Percentiles rank a stretch among this genome's conserved stretches.
Conservation (phyloP, 2,329 filamentous ascomycete species). For the Fusarium haematococcum region DNA sequence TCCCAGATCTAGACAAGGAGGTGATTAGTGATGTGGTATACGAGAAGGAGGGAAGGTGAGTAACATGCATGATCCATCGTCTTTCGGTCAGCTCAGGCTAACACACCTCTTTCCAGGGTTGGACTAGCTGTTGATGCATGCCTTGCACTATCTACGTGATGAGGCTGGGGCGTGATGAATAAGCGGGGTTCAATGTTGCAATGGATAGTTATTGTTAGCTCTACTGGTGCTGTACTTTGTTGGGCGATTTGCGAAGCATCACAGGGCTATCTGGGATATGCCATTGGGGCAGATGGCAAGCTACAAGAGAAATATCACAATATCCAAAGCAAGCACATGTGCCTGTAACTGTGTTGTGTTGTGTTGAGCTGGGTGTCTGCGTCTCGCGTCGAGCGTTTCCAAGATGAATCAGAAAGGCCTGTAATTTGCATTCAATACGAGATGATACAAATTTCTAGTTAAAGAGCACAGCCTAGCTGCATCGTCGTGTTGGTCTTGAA, state of each 20-base stretch:
- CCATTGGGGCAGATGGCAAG: slow-evolving; percentile 2
- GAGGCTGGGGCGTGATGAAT: slow-evolving; percentile 15
- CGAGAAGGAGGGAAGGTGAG: slow-evolving; percentile 92
- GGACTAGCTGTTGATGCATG: slow-evolving; percentile 89
- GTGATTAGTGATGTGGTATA: slow-evolving; percentile 97
- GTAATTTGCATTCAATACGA: neutral
- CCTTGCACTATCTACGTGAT: slow-evolving; percentile 71
- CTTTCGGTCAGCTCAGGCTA: neutral
- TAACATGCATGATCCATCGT: slow-evolving; percentile 35
- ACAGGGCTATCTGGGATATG: slow-evolving; percentile 6
- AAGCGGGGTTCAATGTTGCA: neutral
- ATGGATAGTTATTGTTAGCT: neutral
- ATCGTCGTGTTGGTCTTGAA: neutral
- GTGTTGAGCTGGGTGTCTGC: neutral
- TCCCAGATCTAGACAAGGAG: slow-evolving; percentile 92
- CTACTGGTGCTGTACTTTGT: neutral
- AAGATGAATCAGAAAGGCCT: neutral
- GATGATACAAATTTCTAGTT: neutral
- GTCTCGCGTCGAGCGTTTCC: neutral
- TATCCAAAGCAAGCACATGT: neutral
- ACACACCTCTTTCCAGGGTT: slow-evolving; percentile 64
- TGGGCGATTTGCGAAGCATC: neutral
- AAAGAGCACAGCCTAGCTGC: neutral
- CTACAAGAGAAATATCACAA: slow-evolving; percentile 35
- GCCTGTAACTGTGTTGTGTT: neutral